Evolutionary conservation across 345 rosid species (phyloP).

Genomic region (Populus alba): DNA sequence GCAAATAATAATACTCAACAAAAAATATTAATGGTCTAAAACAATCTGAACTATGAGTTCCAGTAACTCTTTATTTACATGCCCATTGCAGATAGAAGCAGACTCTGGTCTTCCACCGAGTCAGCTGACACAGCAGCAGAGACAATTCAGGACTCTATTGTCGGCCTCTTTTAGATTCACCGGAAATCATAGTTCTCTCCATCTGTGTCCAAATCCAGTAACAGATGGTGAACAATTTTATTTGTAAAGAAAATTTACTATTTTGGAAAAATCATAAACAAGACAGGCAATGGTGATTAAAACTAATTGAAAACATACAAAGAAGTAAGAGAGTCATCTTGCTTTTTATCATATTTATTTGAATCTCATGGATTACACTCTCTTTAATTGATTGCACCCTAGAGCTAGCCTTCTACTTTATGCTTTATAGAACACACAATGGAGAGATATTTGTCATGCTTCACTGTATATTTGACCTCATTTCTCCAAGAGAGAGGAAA

Average conservation of each 20-base stretch:
- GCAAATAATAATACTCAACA: background rate
- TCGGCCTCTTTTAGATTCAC: background rate
- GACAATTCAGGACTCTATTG: background rate
- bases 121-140: background rate
- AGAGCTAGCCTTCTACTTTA: no score
- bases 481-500: no score
- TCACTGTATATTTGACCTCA: no score
- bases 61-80: background rate
- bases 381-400: no score
- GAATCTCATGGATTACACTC: no score
- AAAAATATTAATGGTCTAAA: background rate
- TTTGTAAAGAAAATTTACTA: background rate
- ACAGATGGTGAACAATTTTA: background rate
- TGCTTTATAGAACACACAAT: no score
- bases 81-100: background rate
- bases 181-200: slow-evolving; percentile 8
- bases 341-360: no score
- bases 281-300: background rate
- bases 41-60: background rate
- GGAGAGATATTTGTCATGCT: no score
- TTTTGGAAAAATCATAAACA: background rate
- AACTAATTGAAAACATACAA: background rate
- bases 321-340: background rate
- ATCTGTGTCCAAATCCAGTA: slow-evolving; percentile 3
- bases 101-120: background rate